phyloP scores from a whole-genome alignment of 2,329 filamentous ascomycete species.

The Apiospora kogelbergensis region DNA sequence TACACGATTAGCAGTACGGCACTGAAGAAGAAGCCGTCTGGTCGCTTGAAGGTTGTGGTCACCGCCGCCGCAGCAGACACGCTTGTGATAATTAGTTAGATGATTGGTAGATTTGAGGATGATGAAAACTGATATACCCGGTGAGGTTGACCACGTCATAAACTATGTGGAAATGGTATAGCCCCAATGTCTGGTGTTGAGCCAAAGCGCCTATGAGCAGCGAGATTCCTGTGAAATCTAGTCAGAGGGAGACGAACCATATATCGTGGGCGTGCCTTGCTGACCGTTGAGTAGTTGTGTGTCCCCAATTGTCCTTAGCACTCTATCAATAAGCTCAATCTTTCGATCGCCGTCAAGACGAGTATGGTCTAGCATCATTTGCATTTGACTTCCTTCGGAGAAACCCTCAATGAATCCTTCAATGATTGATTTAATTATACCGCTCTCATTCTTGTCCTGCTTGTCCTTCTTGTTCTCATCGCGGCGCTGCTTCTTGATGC shows the following conservation, averaged over 20 bases:
- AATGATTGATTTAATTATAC: no score
- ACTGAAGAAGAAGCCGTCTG: background rate
- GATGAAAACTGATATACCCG: background rate
- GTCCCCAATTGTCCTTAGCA: background rate
- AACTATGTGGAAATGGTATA: background rate
- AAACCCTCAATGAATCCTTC: no score
- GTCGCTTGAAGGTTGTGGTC: background rate
- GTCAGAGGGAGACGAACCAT: no score
- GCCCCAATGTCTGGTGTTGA: background rate
- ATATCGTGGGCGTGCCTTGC: no score
- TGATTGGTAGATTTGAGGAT: no score
- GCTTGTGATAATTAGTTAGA: background rate
- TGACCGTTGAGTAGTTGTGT: background rate
- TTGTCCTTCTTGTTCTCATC: background rate
- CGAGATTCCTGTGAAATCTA: background rate
- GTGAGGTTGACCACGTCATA: background rate
- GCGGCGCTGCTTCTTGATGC: background rate
- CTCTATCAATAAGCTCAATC: background rate
- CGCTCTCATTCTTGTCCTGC: no score
- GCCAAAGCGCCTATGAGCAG: background rate
- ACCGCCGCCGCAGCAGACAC: background rate
- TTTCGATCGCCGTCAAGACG: background rate
- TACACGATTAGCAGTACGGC: background rate
- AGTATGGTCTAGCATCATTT: background rate
- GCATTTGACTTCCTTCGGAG: no score